Evolutionary conservation across 148 eudicot species (phyloP).

Genomic region (Vaccinium corymbosum): DNA sequence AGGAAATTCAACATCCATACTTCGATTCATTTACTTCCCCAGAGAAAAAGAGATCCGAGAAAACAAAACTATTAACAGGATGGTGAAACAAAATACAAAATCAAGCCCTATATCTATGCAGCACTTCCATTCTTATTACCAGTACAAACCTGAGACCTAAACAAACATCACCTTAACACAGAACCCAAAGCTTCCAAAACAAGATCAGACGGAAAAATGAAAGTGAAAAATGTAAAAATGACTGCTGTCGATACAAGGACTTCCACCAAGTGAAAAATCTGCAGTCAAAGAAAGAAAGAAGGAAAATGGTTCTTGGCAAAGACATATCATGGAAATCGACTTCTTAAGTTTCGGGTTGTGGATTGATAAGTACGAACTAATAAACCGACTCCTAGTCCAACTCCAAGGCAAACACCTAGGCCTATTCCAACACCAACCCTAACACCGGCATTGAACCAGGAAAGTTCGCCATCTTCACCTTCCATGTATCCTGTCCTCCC

Average conservation of each 20-base stretch:
- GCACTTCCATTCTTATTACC: background rate
- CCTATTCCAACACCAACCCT: constrained; percentile 77
- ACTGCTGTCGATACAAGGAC: background rate
- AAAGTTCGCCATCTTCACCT: constrained; percentile 67
- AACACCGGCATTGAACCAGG: constrained; percentile 81
- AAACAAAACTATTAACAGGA: background rate
- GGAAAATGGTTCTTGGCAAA: background rate
- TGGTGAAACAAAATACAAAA: background rate
- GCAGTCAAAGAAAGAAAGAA: background rate
- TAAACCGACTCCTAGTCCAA: constrained; percentile 72
- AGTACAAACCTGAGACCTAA: background rate
- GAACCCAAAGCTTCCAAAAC: background rate
- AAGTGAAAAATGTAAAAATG: background rate
- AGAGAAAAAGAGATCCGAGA: background rate
- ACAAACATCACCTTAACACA: background rate
- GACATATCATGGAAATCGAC: background rate
- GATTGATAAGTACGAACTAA: constrained; percentile 60
- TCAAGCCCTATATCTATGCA: background rate
- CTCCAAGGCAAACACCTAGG: constrained; percentile 72
- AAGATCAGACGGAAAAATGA: background rate
- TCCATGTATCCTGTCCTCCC: constrained; percentile 39
- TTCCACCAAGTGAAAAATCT: background rate
- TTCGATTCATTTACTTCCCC: background rate
- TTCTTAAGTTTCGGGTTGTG: constrained; percentile 44
- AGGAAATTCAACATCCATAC: background rate